phyloP scores from a whole-genome alignment of 192 early-diverging fungal species.

The Linderina pennispora region DNA sequence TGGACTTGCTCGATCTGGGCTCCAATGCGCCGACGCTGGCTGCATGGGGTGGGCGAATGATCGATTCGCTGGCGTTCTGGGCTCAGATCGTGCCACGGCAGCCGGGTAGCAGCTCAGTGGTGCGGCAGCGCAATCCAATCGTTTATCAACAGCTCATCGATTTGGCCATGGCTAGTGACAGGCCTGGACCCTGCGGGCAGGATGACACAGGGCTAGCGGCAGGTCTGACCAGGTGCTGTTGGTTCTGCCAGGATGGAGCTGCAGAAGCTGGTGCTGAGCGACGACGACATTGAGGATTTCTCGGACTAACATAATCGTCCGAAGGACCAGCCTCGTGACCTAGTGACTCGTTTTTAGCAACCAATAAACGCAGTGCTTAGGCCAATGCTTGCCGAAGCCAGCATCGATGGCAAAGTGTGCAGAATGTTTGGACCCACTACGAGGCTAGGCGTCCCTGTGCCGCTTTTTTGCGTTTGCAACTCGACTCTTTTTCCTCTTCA shows the following conservation, averaged over 20 bases:
- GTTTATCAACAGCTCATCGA: constrained; percentile 1
- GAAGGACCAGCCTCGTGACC: no score
- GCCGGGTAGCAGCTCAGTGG: background rate
- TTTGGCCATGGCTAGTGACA: background rate
- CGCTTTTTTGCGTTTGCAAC: no score
- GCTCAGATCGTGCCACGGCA: constrained; percentile 1
- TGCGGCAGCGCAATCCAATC: background rate
- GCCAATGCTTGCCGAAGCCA: no score
- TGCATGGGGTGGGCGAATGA: no score
- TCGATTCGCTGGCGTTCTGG: constrained; percentile 26
- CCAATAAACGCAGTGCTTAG: no score
- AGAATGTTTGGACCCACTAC: no score
- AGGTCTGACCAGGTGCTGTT: background rate
- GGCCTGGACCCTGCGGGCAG: background rate
- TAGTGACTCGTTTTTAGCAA: no score
- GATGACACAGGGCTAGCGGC: background rate
- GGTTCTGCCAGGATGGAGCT: no score
- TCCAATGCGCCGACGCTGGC: no score
- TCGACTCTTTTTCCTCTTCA: no score
- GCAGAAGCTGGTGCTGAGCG: constrained; percentile 28
- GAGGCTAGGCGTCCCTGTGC: no score
- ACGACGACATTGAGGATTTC: constrained; percentile 42
- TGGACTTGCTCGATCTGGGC: constrained; percentile 7
- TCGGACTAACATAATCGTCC: constrained; percentile 38
- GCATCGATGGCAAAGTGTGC: no score